Conservation (phyloP, 441 rosid genomes). For the Erodium moschatum region DNA sequence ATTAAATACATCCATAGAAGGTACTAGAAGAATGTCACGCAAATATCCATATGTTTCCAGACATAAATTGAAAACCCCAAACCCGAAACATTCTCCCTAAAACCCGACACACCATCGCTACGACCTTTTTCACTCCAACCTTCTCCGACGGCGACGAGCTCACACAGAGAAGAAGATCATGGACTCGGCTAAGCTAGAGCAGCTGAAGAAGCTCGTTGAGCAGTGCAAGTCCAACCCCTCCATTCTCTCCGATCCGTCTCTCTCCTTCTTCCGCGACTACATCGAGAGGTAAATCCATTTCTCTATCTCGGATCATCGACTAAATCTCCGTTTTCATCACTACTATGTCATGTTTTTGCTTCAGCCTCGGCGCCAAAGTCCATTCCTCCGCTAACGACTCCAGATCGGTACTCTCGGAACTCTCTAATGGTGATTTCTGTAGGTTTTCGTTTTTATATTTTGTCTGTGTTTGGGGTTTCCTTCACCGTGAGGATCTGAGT, state of each 20-base stretch:
- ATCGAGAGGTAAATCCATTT: constrained; percentile 48
- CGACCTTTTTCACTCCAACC: too few species aligned
- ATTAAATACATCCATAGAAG: too few species aligned
- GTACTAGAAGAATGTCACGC: too few species aligned
- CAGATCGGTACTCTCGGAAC: constrained; percentile 38
- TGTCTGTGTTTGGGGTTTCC: too few species aligned
- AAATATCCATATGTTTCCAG: too few species aligned
- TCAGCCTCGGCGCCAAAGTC: constrained; percentile 84
- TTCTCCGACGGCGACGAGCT: too few species aligned
- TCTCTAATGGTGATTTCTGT: background rate
- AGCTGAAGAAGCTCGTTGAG: constrained; percentile 52
- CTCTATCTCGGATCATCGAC: too few species aligned
- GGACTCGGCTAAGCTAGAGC: constrained; percentile 80
- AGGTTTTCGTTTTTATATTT: background rate
- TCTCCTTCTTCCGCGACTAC: constrained; percentile 90
- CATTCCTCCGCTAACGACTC: constrained; percentile 42
- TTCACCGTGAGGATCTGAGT: constrained; percentile 12
- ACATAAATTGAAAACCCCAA: too few species aligned
- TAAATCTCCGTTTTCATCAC: background rate
- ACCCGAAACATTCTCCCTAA: too few species aligned
- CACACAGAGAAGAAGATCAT: constrained; percentile 18
- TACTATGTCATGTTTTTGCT: constrained; percentile 11
- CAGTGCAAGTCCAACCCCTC: constrained; percentile 79
- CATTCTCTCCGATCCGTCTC: constrained; percentile 60
- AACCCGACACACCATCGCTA: too few species aligned